These are phyloP conservation scores for Colletotrichum truncatum DNA, from an alignment of 2,329 filamentous ascomycete species.

Conservation along the genomic window DNA sequence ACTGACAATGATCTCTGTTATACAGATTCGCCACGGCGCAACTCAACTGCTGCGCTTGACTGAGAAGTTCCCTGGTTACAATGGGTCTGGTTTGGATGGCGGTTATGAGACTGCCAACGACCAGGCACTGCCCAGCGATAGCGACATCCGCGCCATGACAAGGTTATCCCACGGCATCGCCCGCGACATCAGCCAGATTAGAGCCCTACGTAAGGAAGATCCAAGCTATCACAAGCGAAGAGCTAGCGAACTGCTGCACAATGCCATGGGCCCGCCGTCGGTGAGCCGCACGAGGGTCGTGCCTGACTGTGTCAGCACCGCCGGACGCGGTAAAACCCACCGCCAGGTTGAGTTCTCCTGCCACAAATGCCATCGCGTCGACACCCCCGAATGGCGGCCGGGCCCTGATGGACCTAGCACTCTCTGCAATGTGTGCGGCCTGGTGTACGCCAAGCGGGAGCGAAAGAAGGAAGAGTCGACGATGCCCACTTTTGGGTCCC, in stretches of 20 bases:
- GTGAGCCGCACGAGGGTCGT: neutral
- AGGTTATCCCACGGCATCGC: constrained; percentile 23
- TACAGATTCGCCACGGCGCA: constrained; percentile 19
- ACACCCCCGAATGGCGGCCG: constrained; percentile 80
- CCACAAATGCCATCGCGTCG: constrained; percentile 69
- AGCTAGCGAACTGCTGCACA: neutral
- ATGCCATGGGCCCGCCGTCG: neutral
- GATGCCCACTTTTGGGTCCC: constrained; percentile 6
- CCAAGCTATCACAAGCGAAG: neutral
- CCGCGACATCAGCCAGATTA: constrained; percentile 22
- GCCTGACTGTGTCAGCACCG: neutral
- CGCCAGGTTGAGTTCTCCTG: constrained; percentile 37
- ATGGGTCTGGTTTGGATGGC: neutral
- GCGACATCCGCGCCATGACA: constrained; percentile 21
- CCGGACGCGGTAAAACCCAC: constrained; percentile 38
- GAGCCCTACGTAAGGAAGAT: neutral
- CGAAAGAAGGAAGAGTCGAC: constrained; percentile 28
- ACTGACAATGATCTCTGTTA: accelerated
- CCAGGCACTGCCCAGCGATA: neutral
- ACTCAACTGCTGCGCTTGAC: constrained; percentile 14
- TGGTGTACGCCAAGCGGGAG: constrained; percentile 51
- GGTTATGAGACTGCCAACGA: constrained; percentile 1
- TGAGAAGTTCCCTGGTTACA: constrained; percentile 3
- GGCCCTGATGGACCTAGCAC: constrained; percentile 79
- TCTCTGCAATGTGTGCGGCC: constrained; percentile 77